A percentile compares a stretch with the other conserved stretches of the same genome.
Evolutionary conservation across 306 rosid genomes (phyloP).

Genomic region (Potentilla sterilis): DNA sequence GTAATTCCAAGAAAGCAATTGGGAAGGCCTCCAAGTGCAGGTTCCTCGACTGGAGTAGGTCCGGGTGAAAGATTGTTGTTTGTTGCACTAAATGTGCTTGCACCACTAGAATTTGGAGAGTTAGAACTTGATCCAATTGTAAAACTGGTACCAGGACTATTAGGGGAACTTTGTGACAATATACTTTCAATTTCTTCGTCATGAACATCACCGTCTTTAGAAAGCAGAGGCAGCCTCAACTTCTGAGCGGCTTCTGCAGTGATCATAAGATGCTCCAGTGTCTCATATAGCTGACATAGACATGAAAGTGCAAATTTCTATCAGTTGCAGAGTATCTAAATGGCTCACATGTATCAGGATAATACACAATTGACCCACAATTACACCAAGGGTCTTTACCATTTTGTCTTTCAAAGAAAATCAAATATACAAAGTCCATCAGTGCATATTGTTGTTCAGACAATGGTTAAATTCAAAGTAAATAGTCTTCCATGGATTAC

Average conservation of each 20-base stretch:
- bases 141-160: conserved; percentile 53
- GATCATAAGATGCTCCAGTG: conserved; percentile 80
- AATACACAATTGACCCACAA: not conserved
- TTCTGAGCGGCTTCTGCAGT: conserved; percentile 91
- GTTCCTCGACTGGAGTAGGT: conserved; percentile 51
- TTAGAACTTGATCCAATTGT: conserved; percentile 58
- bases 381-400: not conserved
- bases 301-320: conserved; percentile 13
- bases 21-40: conserved; percentile 87
- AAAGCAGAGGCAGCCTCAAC: conserved; percentile 80
- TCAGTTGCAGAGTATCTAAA: conserved; percentile 4
- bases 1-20: conserved; percentile 86
- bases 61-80: conserved; percentile 35
- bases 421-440: not conserved
- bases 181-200: conserved; percentile 85
- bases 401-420: not conserved
- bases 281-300: conserved; percentile 68
- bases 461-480: not conserved
- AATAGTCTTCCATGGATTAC: not conserved
- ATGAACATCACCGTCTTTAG: conserved; percentile 86
- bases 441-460: not conserved
- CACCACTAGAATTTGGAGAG: conserved; percentile 58
- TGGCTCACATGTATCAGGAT: not conserved
- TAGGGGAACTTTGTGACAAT: conserved; percentile 64
- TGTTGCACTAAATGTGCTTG: conserved; percentile 48